phyloP scores from a whole-genome alignment of 1,139 yeast species.

The Ogataea hybrid region DNA sequence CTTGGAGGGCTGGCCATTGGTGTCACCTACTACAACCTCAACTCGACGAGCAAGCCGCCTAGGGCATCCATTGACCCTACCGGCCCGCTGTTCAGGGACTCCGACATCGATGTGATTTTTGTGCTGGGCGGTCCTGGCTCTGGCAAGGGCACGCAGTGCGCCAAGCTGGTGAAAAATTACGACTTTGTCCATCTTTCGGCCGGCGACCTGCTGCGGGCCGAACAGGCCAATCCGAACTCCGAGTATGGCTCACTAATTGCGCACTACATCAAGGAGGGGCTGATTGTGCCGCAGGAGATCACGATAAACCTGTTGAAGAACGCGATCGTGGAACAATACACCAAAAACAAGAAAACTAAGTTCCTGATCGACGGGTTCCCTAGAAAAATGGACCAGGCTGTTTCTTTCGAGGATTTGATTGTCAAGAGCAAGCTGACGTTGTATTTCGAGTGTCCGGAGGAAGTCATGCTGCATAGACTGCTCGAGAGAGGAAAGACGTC shows the following conservation, averaged over 20 bases:
- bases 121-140: slow-evolving; percentile 92
- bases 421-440: slow-evolving; percentile 76
- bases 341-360: slow-evolving; percentile 50
- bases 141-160: slow-evolving; percentile 97
- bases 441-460: slow-evolving; percentile 93
- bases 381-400: slow-evolving; percentile 96
- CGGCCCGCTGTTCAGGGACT: slow-evolving; percentile 44
- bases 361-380: slow-evolving; percentile 97
- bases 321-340: slow-evolving; percentile 61
- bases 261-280: slow-evolving; percentile 79
- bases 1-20: slow-evolving; percentile 30
- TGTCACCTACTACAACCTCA: slow-evolving; percentile 29
- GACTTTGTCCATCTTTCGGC: slow-evolving; percentile 89
- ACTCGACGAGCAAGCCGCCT: slow-evolving; percentile 30
- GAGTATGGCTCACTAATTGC: slow-evolving; percentile 84
- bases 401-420: slow-evolving; percentile 81
- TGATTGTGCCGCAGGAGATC: slow-evolving; percentile 93
- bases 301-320: slow-evolving; percentile 80
- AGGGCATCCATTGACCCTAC: slow-evolving; percentile 31
- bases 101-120: slow-evolving; percentile 74
- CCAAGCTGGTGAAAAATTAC: slow-evolving; percentile 72
- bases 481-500: slow-evolving; percentile 92
- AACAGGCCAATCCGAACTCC: slow-evolving; percentile 80
- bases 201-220: slow-evolving; percentile 92
- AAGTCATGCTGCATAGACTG: slow-evolving; percentile 79